phyloP scores from a whole-genome alignment of 2,329 filamentous ascomycete species.

The Fusarium hostae region DNA sequence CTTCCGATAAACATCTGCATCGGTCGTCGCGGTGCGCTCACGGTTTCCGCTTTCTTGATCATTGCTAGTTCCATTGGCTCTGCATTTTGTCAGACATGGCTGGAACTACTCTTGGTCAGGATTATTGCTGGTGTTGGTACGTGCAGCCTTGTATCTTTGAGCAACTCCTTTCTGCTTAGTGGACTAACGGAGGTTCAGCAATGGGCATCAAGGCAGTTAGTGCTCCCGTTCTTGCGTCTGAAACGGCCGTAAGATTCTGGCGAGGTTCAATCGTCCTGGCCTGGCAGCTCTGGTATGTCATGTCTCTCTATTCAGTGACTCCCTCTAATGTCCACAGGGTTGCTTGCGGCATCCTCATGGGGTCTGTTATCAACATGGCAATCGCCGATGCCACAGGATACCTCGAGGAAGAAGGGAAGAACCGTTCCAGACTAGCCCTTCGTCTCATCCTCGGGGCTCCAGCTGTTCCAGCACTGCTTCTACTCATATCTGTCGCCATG shows the following conservation, averaged over 20 bases:
- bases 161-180: rapidly evolving
- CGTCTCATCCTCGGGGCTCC: not conserved
- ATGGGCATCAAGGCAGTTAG: not conserved
- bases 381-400: not conserved
- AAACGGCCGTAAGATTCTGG: not conserved
- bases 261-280: not conserved
- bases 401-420: rapidly evolving
- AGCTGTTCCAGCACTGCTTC: not conserved
- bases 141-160: rapidly evolving
- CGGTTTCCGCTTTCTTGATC: not conserved
- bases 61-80: not conserved
- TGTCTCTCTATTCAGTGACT: no score
- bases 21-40: not conserved
- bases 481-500: not conserved
- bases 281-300: not conserved
- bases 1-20: not conserved
- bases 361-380: not conserved
- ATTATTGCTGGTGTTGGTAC: not conserved
- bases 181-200: not conserved
- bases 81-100: not conserved
- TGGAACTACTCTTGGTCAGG: not conserved
- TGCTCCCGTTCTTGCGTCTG: not conserved
- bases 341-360: not conserved
- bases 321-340: not conserved
- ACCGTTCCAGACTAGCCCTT: not conserved